These are phyloP conservation scores for Botrytis porri DNA, from an alignment of 2,329 filamentous ascomycete genomes.

Conservation along the genomic window DNA sequence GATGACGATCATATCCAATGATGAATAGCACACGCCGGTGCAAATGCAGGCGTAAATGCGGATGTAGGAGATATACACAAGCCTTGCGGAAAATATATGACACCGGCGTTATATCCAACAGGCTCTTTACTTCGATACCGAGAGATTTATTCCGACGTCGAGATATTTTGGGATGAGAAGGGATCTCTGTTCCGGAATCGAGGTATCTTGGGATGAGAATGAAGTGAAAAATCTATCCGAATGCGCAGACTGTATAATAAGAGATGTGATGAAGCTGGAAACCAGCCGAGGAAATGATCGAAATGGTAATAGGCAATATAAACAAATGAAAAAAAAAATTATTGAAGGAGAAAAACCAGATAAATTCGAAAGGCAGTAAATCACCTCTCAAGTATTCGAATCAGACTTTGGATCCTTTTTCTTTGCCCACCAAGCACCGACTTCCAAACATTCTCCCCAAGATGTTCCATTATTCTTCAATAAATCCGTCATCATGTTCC, in stretches of 20 bases:
- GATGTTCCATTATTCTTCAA: slow-evolving; percentile 74
- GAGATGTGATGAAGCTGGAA: neutral
- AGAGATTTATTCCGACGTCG: neutral
- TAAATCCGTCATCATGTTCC: slow-evolving; percentile 81
- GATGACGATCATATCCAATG: slow-evolving; percentile 19
- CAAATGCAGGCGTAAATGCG: neutral
- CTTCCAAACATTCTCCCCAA: slow-evolving; percentile 81
- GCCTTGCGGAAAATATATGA: neutral
- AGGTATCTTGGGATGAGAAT: neutral
- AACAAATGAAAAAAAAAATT: neutral
- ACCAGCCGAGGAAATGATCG: neutral
- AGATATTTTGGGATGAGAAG: neutral
- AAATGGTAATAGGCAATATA: neutral
- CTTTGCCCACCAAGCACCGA: slow-evolving; percentile 85
- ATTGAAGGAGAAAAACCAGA: neutral
- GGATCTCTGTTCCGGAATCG: neutral
- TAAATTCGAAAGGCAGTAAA: neutral
- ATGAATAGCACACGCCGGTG: slow-evolving; percentile 1
- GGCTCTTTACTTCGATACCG: neutral
- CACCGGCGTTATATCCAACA: neutral
- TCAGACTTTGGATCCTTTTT: slow-evolving; percentile 63
- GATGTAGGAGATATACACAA: neutral
- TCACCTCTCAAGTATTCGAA: neutral
- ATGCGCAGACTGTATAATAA: neutral
- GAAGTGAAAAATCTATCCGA: neutral